phyloP scores from a whole-genome alignment of 2,329 filamentous ascomycete species.

The Aspergillus sp. region DNA sequence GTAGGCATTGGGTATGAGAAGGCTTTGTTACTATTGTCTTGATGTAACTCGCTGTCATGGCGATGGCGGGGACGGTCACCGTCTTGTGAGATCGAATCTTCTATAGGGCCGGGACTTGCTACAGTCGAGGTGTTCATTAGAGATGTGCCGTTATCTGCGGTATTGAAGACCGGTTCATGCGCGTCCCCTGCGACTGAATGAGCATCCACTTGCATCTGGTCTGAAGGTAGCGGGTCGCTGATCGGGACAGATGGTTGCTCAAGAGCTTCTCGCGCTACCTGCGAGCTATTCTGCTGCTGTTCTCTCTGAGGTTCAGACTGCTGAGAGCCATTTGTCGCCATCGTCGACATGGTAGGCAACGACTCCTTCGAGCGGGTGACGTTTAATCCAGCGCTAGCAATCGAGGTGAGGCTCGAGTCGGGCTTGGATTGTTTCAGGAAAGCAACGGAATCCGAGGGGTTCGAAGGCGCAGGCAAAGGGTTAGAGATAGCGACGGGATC shows the following conservation, averaged over 20 bases:
- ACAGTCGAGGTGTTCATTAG: conserved; percentile 55
- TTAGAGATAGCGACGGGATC: conserved; percentile 46
- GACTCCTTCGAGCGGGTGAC: conserved; percentile 44
- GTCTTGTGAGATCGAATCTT: conserved; percentile 49
- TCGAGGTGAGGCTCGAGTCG: conserved; percentile 45
- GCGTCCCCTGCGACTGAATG: conserved; percentile 60
- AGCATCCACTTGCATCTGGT: conserved; percentile 51
- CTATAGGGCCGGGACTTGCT: conserved; percentile 53
- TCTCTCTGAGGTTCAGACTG: conserved; percentile 40
- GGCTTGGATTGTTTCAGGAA: conserved; percentile 43
- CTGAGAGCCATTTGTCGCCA: conserved; percentile 60
- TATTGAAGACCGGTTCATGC: conserved; percentile 49
- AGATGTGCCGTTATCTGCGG: conserved; percentile 56
- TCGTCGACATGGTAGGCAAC: conserved; percentile 47
- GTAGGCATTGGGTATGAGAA: conserved; percentile 69
- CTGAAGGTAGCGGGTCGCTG: conserved; percentile 54
- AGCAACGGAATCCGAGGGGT: conserved; percentile 35
- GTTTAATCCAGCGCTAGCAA: conserved; percentile 49
- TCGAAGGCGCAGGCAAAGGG: conserved; percentile 36
- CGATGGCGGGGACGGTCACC: conserved; percentile 46
- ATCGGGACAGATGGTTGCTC: conserved; percentile 43
- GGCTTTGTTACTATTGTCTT: conserved; percentile 56
- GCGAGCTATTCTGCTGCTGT: conserved; percentile 41
- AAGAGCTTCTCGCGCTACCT: conserved; percentile 48
- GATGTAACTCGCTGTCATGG: conserved; percentile 42